phyloP scores from a whole-genome alignment of 2,329 filamentous ascomycete genomes.

The Lasiodiplodia gonubiensis region DNA sequence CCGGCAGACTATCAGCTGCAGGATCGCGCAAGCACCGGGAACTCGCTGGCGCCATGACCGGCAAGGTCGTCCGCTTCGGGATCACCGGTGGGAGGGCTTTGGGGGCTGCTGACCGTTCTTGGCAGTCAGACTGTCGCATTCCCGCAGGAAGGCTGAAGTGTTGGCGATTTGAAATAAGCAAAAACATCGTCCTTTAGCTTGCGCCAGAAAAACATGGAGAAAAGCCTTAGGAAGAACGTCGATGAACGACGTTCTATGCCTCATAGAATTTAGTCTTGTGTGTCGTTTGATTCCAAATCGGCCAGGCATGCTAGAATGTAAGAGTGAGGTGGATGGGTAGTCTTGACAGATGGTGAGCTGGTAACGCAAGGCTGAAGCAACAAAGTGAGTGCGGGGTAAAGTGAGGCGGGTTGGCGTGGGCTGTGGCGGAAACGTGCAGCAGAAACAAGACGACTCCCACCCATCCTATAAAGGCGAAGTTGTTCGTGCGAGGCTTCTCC shows the following conservation, averaged over 20 bases:
- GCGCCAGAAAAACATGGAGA: neutral
- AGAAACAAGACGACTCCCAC: neutral
- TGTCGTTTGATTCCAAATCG: neutral
- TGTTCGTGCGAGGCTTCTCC: neutral
- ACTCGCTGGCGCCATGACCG: neutral
- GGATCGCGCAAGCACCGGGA: slow-evolving; percentile 5
- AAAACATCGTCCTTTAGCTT: neutral
- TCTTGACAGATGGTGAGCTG: neutral
- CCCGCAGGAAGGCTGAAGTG: neutral
- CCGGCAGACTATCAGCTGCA: neutral
- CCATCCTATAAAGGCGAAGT: neutral
- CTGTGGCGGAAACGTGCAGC: neutral
- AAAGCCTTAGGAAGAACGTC: neutral
- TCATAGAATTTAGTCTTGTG: neutral
- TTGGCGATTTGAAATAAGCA: neutral
- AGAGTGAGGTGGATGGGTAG: neutral
- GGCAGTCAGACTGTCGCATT: slow-evolving; percentile 5
- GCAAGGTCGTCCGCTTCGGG: neutral
- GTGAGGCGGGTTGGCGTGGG: neutral
- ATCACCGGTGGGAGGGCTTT: slow-evolving; percentile 2
- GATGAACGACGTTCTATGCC: neutral
- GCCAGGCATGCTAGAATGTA: too few relatives aligned
- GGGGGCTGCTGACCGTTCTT: slow-evolving; percentile 12
- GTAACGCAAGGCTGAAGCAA: neutral
- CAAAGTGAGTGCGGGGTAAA: neutral